Percentiles rank a stretch among this genome's conserved stretches.
These are phyloP conservation scores for Hymenotorrendiella dingleyae DNA, from an alignment of 2,329 filamentous ascomycete genomes.

Conservation along the genomic window DNA sequence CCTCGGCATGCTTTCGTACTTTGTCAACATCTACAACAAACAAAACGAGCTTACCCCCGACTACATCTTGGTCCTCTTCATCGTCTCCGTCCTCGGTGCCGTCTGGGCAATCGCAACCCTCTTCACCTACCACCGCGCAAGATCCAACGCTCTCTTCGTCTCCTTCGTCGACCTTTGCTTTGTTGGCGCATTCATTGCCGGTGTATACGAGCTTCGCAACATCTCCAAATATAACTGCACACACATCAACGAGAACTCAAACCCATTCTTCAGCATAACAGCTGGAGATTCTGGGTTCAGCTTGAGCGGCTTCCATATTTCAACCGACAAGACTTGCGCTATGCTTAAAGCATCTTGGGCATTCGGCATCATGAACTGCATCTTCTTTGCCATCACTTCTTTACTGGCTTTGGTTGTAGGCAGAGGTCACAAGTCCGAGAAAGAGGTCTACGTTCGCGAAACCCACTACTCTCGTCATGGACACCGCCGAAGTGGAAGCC, in stretches of 20 bases:
- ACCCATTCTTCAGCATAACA: conserved; percentile 46
- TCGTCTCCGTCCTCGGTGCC: conserved; percentile 56
- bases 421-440: conserved; percentile 6
- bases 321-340: conserved; percentile 70
- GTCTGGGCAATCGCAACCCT: conserved; percentile 61
- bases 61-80: conserved; percentile 62
- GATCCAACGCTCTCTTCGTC: conserved; percentile 55
- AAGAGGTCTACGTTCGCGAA: conserved; percentile 24
- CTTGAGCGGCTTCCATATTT: conserved; percentile 44
- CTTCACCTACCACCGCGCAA: conserved; percentile 60
- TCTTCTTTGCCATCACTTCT: conserved; percentile 75
- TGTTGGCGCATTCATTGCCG: conserved; percentile 58
- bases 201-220: conserved; percentile 52
- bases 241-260: conserved; percentile 39
- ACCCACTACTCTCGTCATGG: conserved; percentile 27
- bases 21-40: conserved; percentile 57
- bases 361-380: conserved; percentile 79
- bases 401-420: conserved; percentile 53
- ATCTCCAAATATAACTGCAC: conserved; percentile 63
- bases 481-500: conserved; percentile 26
- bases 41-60: conserved; percentile 46
- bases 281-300: conserved; percentile 55
- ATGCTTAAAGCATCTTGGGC: conserved; percentile 92
- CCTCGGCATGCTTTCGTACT: conserved; percentile 63
- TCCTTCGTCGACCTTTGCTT: conserved; percentile 55